Base-by-base conservation (phyloP, 2,329 filamentous ascomycete genomes). In the Hypoxylon sp. region DNA sequence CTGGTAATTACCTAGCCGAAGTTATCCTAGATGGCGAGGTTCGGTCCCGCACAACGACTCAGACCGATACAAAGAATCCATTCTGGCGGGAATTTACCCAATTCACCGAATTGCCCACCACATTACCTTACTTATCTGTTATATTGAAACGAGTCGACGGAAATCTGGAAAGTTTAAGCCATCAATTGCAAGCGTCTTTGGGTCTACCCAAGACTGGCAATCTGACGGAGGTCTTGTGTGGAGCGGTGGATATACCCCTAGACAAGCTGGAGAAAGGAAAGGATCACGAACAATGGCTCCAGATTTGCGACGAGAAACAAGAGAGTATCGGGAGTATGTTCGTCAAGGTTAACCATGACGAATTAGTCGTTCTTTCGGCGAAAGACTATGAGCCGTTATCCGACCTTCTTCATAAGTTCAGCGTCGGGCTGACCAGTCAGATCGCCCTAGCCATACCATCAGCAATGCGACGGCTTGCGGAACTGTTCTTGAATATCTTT, bases 401-500 rank as follows among this genome's bases (percentile, higher is more conserved):
- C 1, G 87, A 94, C 57, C 76, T 97, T 19, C 76, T 99, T 19
- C 91, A 97, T 65, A 84, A 86, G 4, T 97, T 97, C 68, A 84
- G 85, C 27, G 88, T 89, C 23, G 89, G 90, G 0, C 76, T 99
- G 47, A 97, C 93, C 0, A 79, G 90, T 26, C 89, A 96, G 67
- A 89, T 99, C 60, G 86, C 91, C 2, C 83, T 89, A 32, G 83
- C 89, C 47, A 78, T 97, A 45, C 88, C 91, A 0, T 83, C 85
- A 2, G 89, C 91, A 64, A 77, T 97, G 23, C 88, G 88, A 43
- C 81, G 84, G n/a, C 71, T 97, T 6, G 89, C 91, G 2, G 92
- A 97, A 67, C 86, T 89, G 19, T 83, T 97, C 26, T 75, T 97
- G 57, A 95, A 97, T 68, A 96, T 99, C 42, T 99, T 93, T 64